phyloP scores from a whole-genome alignment of 441 rosid species.

The Aquilaria agallochum region DNA sequence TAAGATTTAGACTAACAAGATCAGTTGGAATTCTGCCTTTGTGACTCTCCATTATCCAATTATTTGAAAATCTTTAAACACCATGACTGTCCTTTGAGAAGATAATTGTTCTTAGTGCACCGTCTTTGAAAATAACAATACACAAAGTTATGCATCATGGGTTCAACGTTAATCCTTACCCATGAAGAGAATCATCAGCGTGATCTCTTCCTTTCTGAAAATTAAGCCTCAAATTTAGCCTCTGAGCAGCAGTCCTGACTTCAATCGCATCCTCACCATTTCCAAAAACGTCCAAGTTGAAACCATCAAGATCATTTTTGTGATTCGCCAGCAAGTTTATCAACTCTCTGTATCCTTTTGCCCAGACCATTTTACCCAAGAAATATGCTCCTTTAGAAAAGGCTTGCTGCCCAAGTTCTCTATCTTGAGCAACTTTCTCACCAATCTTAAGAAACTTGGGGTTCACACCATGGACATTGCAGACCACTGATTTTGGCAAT shows the following conservation, averaged over 20 bases:
- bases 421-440: constrained; percentile 73
- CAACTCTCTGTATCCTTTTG: constrained; percentile 94
- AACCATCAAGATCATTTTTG: constrained; percentile 72
- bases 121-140: not conserved
- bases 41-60: not conserved
- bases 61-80: not conserved
- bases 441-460: constrained; percentile 94
- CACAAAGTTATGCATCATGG: constrained; percentile 1
- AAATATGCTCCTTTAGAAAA: constrained; percentile 97
- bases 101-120: not conserved
- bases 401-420: constrained; percentile 84
- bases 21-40: not conserved
- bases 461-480: constrained; percentile 97
- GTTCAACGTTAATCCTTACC: constrained; percentile 36
- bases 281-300: constrained; percentile 89
- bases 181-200: constrained; percentile 90
- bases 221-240: constrained; percentile 68
- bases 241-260: constrained; percentile 70
- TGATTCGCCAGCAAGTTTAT: constrained; percentile 78
- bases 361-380: constrained; percentile 99
- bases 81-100: not conserved
- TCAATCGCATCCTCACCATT: constrained; percentile 94
- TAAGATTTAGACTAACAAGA: not conserved
- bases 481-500: constrained; percentile 80
- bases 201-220: constrained; percentile 94